Conservation (phyloP, 495 filamentous ascomycete species). For the Penicillium waksmanii region DNA sequence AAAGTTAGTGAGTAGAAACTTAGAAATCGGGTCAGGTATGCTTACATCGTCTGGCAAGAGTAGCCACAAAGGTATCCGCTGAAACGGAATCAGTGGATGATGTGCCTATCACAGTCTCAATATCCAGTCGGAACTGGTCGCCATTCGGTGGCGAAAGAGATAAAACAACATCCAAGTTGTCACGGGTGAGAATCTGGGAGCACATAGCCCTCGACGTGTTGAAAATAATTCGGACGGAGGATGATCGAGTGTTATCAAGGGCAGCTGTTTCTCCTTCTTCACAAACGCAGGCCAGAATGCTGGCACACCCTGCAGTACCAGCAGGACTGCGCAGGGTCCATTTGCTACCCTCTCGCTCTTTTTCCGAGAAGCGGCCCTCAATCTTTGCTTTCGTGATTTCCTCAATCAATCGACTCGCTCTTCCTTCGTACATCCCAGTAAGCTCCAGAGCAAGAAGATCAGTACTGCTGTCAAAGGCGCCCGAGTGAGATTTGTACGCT, state of each 20-base stretch:
- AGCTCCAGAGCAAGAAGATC: constrained; percentile 58
- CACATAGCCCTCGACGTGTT: constrained; percentile 37
- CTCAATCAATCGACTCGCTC: constrained; percentile 74
- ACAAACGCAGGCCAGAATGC: constrained; percentile 74
- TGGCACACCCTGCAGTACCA: constrained; percentile 61
- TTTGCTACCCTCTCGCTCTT: constrained; percentile 73
- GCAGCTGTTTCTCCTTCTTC: constrained; percentile 58
- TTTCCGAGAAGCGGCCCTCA: constrained; percentile 79
- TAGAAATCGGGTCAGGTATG: constrained; percentile 41
- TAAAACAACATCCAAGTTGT: constrained; percentile 44
- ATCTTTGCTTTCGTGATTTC: constrained; percentile 85
- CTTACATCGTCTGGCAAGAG: constrained; percentile 70
- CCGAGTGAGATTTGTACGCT: constrained; percentile 56
- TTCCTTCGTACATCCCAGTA: constrained; percentile 77
- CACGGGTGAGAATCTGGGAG: constrained; percentile 33
- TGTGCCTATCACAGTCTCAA: constrained; percentile 62
- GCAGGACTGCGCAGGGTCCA: constrained; percentile 76
- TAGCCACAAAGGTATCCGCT: constrained; percentile 66
- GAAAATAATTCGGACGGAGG: constrained; percentile 44
- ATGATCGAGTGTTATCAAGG: constrained; percentile 31
- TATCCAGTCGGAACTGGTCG: constrained; percentile 61
- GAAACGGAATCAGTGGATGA: constrained; percentile 69
- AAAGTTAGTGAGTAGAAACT: constrained; percentile 26
- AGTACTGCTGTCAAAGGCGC: constrained; percentile 51
- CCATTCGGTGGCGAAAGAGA: constrained; percentile 36